Evolutionary conservation across 108 stramenopile species (phyloP).

Genomic region (Schizochytrium sp.): DNA sequence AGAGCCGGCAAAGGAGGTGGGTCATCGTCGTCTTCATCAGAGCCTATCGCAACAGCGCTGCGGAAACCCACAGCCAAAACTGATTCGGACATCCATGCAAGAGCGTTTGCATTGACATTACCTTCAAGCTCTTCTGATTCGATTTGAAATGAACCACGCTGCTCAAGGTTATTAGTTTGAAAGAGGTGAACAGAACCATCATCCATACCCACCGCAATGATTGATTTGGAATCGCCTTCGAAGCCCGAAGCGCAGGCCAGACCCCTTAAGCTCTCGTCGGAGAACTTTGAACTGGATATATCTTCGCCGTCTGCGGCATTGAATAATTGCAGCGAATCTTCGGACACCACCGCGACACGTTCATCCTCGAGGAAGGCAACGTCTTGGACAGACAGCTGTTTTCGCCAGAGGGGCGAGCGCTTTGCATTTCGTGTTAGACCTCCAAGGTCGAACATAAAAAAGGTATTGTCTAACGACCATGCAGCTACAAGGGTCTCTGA

Average conservation of each 20-base stretch:
- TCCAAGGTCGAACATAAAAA: neutral
- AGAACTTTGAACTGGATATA: neutral
- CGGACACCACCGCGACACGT: neutral
- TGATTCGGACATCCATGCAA: neutral
- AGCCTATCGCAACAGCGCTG: neutral
- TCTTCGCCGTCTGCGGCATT: neutral
- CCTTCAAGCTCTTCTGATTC: neutral
- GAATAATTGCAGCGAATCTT: neutral
- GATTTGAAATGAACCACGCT: neutral
- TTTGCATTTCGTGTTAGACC: neutral
- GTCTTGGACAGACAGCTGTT: neutral
- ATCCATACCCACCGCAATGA: neutral
- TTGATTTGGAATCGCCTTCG: neutral
- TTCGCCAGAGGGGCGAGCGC: neutral
- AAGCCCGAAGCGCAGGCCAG: neutral
- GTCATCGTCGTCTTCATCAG: neutral
- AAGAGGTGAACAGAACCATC: neutral
- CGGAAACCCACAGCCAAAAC: neutral
- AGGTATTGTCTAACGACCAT: neutral
- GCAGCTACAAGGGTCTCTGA: neutral
- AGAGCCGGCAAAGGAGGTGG: neutral
- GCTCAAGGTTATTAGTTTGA: neutral
- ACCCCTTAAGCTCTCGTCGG: neutral
- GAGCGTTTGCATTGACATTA: neutral
- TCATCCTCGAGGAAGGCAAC: conserved; percentile 5